Evolutionary conservation across 768 basidiomycete genomes (phyloP).

Genomic region (Hygrocybe coccinea): DNA sequence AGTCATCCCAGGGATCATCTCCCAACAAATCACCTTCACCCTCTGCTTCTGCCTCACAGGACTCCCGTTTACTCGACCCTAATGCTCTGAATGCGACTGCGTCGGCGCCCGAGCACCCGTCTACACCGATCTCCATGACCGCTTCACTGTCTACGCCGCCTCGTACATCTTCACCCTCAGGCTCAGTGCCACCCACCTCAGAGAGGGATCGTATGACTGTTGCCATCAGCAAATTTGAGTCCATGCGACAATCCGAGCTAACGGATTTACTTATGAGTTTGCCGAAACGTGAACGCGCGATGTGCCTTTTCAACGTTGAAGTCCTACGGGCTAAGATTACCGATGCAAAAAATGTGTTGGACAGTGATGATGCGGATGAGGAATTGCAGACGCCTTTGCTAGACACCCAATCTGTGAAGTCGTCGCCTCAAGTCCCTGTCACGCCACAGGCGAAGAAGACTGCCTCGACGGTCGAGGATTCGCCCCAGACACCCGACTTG

Average conservation of each 20-base stretch:
- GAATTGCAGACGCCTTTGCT: constrained; percentile 22
- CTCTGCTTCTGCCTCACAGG: constrained; percentile 50
- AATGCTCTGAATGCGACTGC: constrained; percentile 66
- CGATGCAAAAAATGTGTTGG: constrained; percentile 78
- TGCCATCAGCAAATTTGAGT: constrained; percentile 63
- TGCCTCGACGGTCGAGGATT: constrained; percentile 37
- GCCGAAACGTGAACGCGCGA: constrained; percentile 81
- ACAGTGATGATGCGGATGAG: constrained; percentile 57
- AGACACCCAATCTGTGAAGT: constrained; percentile 17
- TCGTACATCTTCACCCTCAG: constrained; percentile 76
- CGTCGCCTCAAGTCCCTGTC: constrained; percentile 30
- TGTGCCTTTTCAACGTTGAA: constrained; percentile 87
- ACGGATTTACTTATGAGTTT: constrained; percentile 80
- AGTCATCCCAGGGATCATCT: constrained; percentile 34
- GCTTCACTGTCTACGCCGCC: constrained; percentile 76
- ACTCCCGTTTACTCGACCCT: constrained; percentile 65
- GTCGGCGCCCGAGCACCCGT: constrained; percentile 86
- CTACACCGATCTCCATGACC: constrained; percentile 75
- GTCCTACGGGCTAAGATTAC: constrained; percentile 70
- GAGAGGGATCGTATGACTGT: constrained; percentile 72
- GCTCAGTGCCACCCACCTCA: constrained; percentile 51
- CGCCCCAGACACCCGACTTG: constrained; percentile 72
- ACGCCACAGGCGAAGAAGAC: constrained; percentile 66
- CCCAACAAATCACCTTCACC: constrained; percentile 45
- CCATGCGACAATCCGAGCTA: constrained; percentile 54